Evolutionary conservation across 208 protist species (phyloP).

Genomic region (Acanthamoeba castellanii): DNA sequence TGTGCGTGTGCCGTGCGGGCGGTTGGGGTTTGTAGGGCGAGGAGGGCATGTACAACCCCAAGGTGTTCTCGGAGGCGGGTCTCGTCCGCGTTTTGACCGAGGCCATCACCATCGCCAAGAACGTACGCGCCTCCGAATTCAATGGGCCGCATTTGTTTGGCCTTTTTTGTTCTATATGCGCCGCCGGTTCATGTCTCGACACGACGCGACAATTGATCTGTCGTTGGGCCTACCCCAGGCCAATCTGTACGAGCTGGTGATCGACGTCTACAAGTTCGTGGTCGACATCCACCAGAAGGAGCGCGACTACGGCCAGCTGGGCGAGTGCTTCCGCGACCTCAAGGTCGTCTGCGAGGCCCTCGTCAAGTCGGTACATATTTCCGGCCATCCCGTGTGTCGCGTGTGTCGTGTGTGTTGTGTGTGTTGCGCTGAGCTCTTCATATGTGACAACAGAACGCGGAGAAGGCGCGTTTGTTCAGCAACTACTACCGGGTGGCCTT

Average conservation of each 20-base stretch:
- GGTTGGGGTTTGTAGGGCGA: neutral
- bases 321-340: slow-evolving; percentile 75
- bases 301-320: slow-evolving; percentile 73
- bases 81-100: slow-evolving; percentile 76
- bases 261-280: slow-evolving; percentile 79
- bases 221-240: neutral
- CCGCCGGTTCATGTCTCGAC: neutral
- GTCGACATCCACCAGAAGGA: slow-evolving; percentile 76
- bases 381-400: neutral
- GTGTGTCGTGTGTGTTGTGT: neutral
- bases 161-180: too few relatives aligned
- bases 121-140: slow-evolving; percentile 41
- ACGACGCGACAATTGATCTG: neutral
- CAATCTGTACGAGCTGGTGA: slow-evolving; percentile 76
- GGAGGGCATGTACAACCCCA: slow-evolving; percentile 70
- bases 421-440: neutral
- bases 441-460: neutral
- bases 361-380: slow-evolving; percentile 48
- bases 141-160: too few relatives aligned
- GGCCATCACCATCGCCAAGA: slow-evolving; percentile 76
- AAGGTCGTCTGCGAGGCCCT: slow-evolving; percentile 75
- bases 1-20: neutral
- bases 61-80: slow-evolving; percentile 79
- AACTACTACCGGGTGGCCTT: slow-evolving; percentile 87
- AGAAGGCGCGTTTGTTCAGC: slow-evolving; percentile 75